phyloP scores from a whole-genome alignment of 768 basidiomycete genomes.

The Calocera cornea region DNA sequence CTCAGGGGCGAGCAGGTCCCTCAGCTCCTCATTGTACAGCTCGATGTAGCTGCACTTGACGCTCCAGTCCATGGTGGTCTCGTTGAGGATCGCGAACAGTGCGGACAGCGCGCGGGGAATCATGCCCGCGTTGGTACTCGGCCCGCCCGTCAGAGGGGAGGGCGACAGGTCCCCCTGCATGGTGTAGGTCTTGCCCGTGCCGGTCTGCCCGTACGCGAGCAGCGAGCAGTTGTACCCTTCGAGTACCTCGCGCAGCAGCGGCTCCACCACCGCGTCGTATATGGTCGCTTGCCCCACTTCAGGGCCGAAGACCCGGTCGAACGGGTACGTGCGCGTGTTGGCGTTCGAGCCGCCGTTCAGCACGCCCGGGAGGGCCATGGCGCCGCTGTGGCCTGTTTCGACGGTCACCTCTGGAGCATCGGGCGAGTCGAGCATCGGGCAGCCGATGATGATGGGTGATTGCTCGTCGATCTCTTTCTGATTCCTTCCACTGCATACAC shows the following conservation, averaged over 20 bases:
- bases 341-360: not conserved
- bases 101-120: constrained; percentile 87
- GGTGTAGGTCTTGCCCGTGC: constrained; percentile 98
- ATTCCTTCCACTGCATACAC: constrained; percentile 38
- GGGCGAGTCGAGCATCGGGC: constrained; percentile 32
- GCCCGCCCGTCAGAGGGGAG: constrained; percentile 67
- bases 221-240: constrained; percentile 93
- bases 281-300: constrained; percentile 92
- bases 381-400: constrained; percentile 64
- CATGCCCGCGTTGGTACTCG: constrained; percentile 83
- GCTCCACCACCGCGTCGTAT: constrained; percentile 84
- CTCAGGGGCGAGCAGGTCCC: constrained; percentile 80
- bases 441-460: constrained; percentile 71
- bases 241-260: constrained; percentile 87
- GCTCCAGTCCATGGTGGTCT: constrained; percentile 63
- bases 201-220: constrained; percentile 97
- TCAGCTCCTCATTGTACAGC: constrained; percentile 94
- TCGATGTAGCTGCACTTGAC: constrained; percentile 92
- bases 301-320: constrained; percentile 91
- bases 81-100: constrained; percentile 78
- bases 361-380: constrained; percentile 52
- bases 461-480: constrained; percentile 72
- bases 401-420: constrained; percentile 65
- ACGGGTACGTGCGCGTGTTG: constrained; percentile 68
- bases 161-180: constrained; percentile 91